Base-by-base conservation (phyloP, 768 basidiomycete species). In the Suillus americanus region DNA sequence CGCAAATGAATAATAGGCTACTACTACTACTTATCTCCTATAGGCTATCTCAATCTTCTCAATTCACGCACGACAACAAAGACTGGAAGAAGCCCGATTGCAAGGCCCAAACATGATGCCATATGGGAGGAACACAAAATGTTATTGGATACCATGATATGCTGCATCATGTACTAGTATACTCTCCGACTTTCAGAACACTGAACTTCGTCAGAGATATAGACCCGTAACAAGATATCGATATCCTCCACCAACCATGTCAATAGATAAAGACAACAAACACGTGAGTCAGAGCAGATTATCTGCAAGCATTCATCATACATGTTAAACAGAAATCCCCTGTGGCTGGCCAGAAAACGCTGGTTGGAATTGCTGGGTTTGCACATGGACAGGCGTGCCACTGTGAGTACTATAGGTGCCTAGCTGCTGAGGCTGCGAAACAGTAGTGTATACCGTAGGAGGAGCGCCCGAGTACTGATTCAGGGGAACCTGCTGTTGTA, bases 401-500 rank as follows among this genome's bases (percentile, higher is more conserved):
- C 38, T 40, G 25, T 57, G 25, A 40, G 16, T 40, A 40, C 9
- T 18, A 25, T 57, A 40, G 38, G n/a, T 38, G 16, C 30, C 23
- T 10, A 23, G 23, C 16, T 57, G 38, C 54, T 61, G 67, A 60
- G 65, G 51, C 3, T 62, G 64, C 5, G n/a, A 14, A n/a, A 55
- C 57, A 23, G 65, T 57, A 12, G 53, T 30, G 30, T 64, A 64
- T 28, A 50, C 63, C 6, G 62, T 63, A 53, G 66, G 53, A 20
- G 40, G 61, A n/a, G 67, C 43, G 43, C 53, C 9, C n/a, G 51
- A 28, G 51, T 71, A 67, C 60, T 69, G 62, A 18, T 43, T 37
- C 73, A 71, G 72, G 5, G 69, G 65, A 30, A 65, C 64, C 37
- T 60, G 66, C 8, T 62, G 62, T 35, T 68, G 68, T 41, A 23